These are phyloP conservation scores for Metschnikowia peoriensis DNA, from an alignment of 805 yeast species.

Conservation along the genomic window DNA sequence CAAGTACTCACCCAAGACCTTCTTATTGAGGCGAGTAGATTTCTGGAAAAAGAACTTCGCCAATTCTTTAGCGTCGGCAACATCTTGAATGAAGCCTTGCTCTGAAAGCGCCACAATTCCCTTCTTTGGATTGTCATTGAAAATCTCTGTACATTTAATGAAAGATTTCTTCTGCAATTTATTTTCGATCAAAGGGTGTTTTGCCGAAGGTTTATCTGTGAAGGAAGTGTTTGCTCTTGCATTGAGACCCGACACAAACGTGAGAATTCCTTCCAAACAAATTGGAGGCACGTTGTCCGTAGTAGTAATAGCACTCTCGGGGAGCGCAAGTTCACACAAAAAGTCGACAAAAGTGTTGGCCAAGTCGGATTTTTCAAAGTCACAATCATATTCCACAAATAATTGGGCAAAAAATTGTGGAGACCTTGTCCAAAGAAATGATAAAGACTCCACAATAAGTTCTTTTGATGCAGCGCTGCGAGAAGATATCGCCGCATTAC, in stretches of 20 bases:
- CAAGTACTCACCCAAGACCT: slow-evolving; percentile 78
- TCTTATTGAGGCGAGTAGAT: slow-evolving; percentile 83
- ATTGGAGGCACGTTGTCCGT: slow-evolving; percentile 90
- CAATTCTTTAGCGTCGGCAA: slow-evolving; percentile 54
- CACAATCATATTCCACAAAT: slow-evolving; percentile 86
- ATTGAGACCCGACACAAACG: slow-evolving; percentile 63
- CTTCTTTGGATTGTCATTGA: slow-evolving; percentile 74
- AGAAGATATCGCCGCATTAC: slow-evolving; percentile 14
- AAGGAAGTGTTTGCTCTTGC: slow-evolving; percentile 40
- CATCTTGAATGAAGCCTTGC: slow-evolving; percentile 56
- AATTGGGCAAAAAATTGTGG: slow-evolving; percentile 74
- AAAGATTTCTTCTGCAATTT: slow-evolving; percentile 68
- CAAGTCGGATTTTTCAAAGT: slow-evolving; percentile 79
- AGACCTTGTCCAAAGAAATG: slow-evolving; percentile 77
- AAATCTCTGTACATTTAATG: slow-evolving; percentile 66
- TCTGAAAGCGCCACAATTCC: slow-evolving; percentile 69
- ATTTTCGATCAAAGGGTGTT: slow-evolving; percentile 39
- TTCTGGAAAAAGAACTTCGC: slow-evolving; percentile 75
- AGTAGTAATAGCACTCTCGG: slow-evolving; percentile 77
- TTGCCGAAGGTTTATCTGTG: neutral
- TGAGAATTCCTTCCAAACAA: slow-evolving; percentile 82
- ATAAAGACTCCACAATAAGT: slow-evolving; percentile 76
- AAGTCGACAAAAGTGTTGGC: slow-evolving; percentile 65
- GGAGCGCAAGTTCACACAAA: slow-evolving; percentile 74
- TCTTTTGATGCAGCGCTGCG: slow-evolving; percentile 61